Percentiles rank a stretch among this genome's conserved stretches.
Evolutionary conservation across 2,329 filamentous ascomycete species (phyloP).

Genomic region (Aspergillus sergii): DNA sequence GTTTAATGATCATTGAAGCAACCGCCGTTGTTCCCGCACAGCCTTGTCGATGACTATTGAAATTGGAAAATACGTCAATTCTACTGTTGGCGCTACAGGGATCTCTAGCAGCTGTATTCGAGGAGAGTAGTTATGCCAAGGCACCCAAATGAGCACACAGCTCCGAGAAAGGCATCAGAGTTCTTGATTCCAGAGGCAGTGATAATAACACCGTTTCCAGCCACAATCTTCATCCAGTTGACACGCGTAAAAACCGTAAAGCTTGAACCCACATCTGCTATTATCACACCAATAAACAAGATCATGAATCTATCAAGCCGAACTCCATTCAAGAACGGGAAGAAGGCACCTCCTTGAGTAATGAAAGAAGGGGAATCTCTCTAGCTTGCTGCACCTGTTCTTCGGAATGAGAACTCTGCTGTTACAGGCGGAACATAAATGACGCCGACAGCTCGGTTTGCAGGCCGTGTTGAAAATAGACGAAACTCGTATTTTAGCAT

Average conservation of each 20-base stretch:
- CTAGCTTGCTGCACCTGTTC: neutral
- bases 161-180: conserved; percentile 59
- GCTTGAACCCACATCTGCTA: too few species aligned
- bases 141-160: conserved; percentile 60
- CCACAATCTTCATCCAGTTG: conserved; percentile 62
- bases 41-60: neutral
- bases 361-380: too few species aligned
- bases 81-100: neutral
- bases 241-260: conserved; percentile 32
- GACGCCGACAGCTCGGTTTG: neutral
- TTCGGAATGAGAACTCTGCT: neutral
- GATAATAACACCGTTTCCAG: conserved; percentile 58
- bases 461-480: neutral
- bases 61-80: neutral
- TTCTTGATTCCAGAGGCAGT: conserved; percentile 49
- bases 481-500: neutral
- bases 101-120: conserved; percentile 55
- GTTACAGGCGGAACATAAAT: neutral
- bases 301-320: too few species aligned
- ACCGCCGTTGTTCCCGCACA: conserved; percentile 65
- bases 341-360: too few species aligned
- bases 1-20: conserved; percentile 75
- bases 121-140: conserved; percentile 62
- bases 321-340: too few species aligned
- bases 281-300: too few species aligned